Conservation (phyloP, 306 rosid genomes). For the Dalbergia cochinchinensis region DNA sequence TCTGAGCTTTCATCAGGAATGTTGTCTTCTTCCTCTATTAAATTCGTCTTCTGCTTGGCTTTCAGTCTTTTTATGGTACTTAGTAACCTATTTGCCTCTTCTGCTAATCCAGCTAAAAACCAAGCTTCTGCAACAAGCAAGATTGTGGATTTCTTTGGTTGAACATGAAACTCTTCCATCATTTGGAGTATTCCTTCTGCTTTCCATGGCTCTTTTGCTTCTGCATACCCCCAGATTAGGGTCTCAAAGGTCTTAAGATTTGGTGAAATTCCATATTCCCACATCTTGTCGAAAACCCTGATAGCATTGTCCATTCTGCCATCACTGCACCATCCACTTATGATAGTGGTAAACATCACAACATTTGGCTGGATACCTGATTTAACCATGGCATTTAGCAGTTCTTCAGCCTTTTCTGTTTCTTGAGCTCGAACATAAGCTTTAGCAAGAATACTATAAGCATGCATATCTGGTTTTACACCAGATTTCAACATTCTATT, state of each 20-base stretch:
- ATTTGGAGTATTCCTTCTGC: conserved; percentile 71
- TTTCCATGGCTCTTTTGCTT: conserved; percentile 74
- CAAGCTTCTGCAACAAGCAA: conserved; percentile 73
- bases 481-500: conserved; percentile 73
- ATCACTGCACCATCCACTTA: conserved; percentile 78
- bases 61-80: conserved; percentile 8
- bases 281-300: conserved; percentile 65
- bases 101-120: conserved; percentile 62
- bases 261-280: conserved; percentile 65
- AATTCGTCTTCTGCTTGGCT: conserved; percentile 41
- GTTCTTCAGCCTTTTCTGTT: conserved; percentile 73
- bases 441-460: conserved; percentile 80
- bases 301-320: conserved; percentile 76
- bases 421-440: conserved; percentile 74
- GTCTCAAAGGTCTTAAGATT: conserved; percentile 83
- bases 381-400: conserved; percentile 57
- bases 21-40: conserved; percentile 43
- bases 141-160: conserved; percentile 64
- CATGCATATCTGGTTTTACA: conserved; percentile 72
- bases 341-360: conserved; percentile 72
- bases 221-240: conserved; percentile 70
- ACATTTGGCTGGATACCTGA: conserved; percentile 67
- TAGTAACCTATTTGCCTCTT: conserved; percentile 63
- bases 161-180: conserved; percentile 65
- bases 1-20: conserved; percentile 41